phyloP scores from a whole-genome alignment of 768 basidiomycete genomes.

The Scleroderma bovista region DNA sequence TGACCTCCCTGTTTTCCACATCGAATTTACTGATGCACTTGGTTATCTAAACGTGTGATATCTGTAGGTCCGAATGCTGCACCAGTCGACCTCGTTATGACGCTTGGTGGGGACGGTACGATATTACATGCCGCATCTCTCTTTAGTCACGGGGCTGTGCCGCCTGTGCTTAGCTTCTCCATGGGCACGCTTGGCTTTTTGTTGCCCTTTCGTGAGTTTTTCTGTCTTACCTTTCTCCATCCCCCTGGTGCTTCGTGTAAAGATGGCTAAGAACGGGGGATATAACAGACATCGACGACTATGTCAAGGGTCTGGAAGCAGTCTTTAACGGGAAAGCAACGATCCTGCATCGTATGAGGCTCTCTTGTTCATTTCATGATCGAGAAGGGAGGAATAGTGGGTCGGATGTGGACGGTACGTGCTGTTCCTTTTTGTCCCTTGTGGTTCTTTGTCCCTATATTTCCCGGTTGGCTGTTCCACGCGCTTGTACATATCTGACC shows the following conservation, averaged over 20 bases:
- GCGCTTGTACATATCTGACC: not conserved
- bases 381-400: conserved; percentile 51
- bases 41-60: not conserved
- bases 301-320: conserved; percentile 71
- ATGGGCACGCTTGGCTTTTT: conserved; percentile 90
- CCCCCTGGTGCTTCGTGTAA: not conserved
- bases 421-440: not conserved
- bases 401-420: conserved; percentile 53
- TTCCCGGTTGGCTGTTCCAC: not conserved
- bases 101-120: conserved; percentile 92
- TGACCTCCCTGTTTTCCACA: not conserved
- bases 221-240: not conserved
- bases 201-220: conserved; percentile 79
- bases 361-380: conserved; percentile 76
- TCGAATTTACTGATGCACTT: not conserved
- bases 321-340: conserved; percentile 78
- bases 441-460: not conserved
- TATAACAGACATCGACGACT: conserved; percentile 80
- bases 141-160: conserved; percentile 86
- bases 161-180: conserved; percentile 66
- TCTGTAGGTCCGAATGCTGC: conserved; percentile 43
- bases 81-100: conserved; percentile 81
- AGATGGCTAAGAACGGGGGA: not conserved
- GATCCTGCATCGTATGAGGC: conserved; percentile 83
- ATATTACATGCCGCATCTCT: conserved; percentile 90